Conservation (phyloP, 2,329 filamentous ascomycete species). For the Aspergillus proliferans region DNA sequence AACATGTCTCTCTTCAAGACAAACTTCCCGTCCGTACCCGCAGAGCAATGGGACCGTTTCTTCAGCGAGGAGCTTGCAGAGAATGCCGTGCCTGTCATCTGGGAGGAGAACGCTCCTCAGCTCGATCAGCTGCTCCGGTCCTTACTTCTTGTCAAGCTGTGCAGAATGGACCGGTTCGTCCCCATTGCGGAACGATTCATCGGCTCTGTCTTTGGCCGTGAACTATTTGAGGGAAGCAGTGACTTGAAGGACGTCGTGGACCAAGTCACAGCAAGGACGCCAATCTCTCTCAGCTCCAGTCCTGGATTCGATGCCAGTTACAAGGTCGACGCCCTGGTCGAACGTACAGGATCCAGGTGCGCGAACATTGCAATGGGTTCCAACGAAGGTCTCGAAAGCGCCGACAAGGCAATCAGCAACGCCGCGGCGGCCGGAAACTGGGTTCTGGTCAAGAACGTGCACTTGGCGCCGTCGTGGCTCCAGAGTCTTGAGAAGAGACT, state of each 20-base stretch:
- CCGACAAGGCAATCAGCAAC: slow-evolving; percentile 90
- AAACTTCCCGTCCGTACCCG: slow-evolving; percentile 56
- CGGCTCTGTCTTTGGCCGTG: slow-evolving; percentile 72
- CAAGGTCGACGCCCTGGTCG: slow-evolving; percentile 94
- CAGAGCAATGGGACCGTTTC: slow-evolving; percentile 72
- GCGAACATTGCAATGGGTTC: slow-evolving; percentile 99
- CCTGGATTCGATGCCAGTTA: slow-evolving; percentile 98
- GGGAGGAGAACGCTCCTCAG: slow-evolving; percentile 58
- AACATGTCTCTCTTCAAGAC: slow-evolving; percentile 69
- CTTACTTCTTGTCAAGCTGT: slow-evolving; percentile 87
- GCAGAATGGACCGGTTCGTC: slow-evolving; percentile 91
- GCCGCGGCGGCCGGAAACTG: slow-evolving; percentile 87
- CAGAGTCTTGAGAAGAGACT: slow-evolving; percentile 96
- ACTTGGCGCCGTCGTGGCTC: slow-evolving; percentile 90
- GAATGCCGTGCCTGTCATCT: slow-evolving; percentile 69
- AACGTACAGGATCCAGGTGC: slow-evolving; percentile 73
- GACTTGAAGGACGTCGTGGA: slow-evolving; percentile 80
- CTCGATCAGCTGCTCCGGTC: slow-evolving; percentile 73
- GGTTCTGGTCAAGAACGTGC: slow-evolving; percentile 99
- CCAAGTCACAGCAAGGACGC: slow-evolving; percentile 75
- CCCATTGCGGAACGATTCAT: slow-evolving; percentile 91
- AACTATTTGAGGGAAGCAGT: slow-evolving; percentile 75
- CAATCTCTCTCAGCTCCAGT: slow-evolving; percentile 87
- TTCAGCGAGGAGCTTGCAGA: slow-evolving; percentile 81
- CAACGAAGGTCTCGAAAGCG: slow-evolving; percentile 83